Evolutionary conservation across 148 eudicot genomes (phyloP), one percentile per base, ranked within the genome.

Genomic region (Cornus controversa): DNA sequence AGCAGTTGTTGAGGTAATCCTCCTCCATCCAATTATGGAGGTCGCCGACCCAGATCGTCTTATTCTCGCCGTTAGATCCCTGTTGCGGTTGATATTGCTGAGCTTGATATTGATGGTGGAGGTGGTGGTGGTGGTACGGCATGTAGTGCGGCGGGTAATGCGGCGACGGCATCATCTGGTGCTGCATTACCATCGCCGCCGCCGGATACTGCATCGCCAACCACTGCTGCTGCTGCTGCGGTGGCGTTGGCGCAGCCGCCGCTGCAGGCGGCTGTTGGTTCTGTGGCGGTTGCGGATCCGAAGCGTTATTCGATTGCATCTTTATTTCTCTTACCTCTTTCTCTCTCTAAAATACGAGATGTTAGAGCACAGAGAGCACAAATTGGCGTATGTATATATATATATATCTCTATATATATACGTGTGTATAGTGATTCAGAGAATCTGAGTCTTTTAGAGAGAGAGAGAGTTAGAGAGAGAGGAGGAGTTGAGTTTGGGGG

Each of bases 41-140:
- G 72, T 96, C 99, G 4, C 99, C 99, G 10, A 96, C 93, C 99
- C 99, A 96, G 63, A 96, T 87, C n/a, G 98, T 96, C 77, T 90
- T 88, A 81, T 96, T 96, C 66, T 93, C 99, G 5, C 85, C 93
- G 47, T 83, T 79, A 10, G 85, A 74, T 58, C 84, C 91, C 57
- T 79, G 84, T 47, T 80, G 82, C 5, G 57, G 57, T 2, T 77
- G 81, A 20, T 78, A 82, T 11, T 79, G 82, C 26, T 77, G 71
- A 23, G 69, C 80, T 28, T 71, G 77, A 73, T 79, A 83, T 18
- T 62, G 78, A 23, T 75, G 81, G 45, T 79, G 80, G 23, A 75
- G 80, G 66, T 89, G 94, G 60, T 85, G 89, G 4, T 79, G 93
- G 62, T 83, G 89, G 53, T 83, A 87, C 4, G 94, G 92, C 93